Conservation (phyloP, 2,329 filamentous ascomycete species). For the Colletotrichum chrysophilum region DNA sequence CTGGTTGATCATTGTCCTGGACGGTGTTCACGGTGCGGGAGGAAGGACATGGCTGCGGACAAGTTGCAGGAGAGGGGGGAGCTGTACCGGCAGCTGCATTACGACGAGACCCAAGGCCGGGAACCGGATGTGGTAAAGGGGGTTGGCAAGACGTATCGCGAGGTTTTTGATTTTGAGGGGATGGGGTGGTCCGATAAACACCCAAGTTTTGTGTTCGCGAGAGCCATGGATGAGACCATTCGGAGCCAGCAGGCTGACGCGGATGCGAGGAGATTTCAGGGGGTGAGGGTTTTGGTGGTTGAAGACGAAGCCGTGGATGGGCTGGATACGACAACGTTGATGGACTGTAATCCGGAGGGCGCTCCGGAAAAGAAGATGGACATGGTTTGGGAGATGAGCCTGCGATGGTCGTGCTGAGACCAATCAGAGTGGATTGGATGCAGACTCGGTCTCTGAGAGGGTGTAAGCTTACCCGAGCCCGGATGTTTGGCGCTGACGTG, state of each 20-base stretch:
- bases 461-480: not conserved
- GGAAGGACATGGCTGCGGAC: slow-evolving; percentile 1
- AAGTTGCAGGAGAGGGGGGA: slow-evolving; percentile 22
- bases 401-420: not conserved
- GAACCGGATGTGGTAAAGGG: slow-evolving; percentile 33
- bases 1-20: slow-evolving; percentile 33
- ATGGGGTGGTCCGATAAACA: slow-evolving; percentile 35
- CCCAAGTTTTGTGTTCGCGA: slow-evolving; percentile 33
- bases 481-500: not conserved
- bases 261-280: slow-evolving; percentile 25
- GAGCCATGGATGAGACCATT: slow-evolving; percentile 31
- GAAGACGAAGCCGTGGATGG: slow-evolving; percentile 25
- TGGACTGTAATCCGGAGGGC: slow-evolving; percentile 1
- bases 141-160: slow-evolving; percentile 33
- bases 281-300: slow-evolving; percentile 30
- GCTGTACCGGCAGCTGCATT: slow-evolving; percentile 28
- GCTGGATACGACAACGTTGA: slow-evolving; percentile 7
- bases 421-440: not conserved
- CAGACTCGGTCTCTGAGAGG: not conserved
- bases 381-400: not conserved
- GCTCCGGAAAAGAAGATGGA: not conserved
- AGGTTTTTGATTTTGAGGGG: slow-evolving; percentile 34
- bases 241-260: slow-evolving; percentile 31
- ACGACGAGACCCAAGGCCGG: slow-evolving; percentile 20
- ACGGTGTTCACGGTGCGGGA: slow-evolving; percentile 27